phyloP scores from a whole-genome alignment of 106 monocot species.

The Acanthochlamys bracteata region DNA sequence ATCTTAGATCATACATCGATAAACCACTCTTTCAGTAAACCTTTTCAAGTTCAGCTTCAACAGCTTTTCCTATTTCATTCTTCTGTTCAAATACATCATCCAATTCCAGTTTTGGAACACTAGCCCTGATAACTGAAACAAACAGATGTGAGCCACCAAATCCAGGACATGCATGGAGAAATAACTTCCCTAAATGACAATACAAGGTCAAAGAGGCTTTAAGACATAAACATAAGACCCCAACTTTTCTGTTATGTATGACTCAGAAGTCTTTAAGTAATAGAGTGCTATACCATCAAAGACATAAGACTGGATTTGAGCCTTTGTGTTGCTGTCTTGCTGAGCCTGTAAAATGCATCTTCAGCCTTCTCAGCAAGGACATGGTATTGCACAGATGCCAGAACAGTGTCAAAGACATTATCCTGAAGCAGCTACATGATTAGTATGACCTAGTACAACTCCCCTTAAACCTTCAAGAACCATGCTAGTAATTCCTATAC shows the following conservation, averaged over 20 bases:
- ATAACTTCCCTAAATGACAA: too few species aligned
- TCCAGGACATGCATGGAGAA: neutral
- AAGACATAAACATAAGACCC: neutral
- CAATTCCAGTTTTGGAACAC: constrained; percentile 64
- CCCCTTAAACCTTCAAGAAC: too few species aligned
- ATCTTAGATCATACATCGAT: too few species aligned
- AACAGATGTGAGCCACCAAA: neutral
- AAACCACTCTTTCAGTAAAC: constrained; percentile 5
- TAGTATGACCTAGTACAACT: too few species aligned
- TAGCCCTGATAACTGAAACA: constrained; percentile 61
- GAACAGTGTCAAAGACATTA: constrained; percentile 93
- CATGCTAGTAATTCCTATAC: too few species aligned
- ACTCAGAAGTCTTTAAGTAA: too few species aligned
- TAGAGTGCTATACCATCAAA: constrained; percentile 91
- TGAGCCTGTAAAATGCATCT: constrained; percentile 85
- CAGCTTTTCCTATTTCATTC: constrained; percentile 73
- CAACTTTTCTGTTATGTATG: too few species aligned
- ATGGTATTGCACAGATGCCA: constrained; percentile 89
- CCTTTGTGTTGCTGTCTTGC: constrained; percentile 74
- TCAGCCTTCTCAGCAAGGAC: constrained; percentile 65
- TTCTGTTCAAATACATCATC: constrained; percentile 93
- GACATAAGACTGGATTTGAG: constrained; percentile 89
- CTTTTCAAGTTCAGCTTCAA: constrained; percentile 78
- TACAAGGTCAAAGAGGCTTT: neutral
- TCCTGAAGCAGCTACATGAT: too few species aligned